Base-by-base conservation (phyloP, 192 early-diverging fungal species). In the Bifiguratus adelaidae region DNA sequence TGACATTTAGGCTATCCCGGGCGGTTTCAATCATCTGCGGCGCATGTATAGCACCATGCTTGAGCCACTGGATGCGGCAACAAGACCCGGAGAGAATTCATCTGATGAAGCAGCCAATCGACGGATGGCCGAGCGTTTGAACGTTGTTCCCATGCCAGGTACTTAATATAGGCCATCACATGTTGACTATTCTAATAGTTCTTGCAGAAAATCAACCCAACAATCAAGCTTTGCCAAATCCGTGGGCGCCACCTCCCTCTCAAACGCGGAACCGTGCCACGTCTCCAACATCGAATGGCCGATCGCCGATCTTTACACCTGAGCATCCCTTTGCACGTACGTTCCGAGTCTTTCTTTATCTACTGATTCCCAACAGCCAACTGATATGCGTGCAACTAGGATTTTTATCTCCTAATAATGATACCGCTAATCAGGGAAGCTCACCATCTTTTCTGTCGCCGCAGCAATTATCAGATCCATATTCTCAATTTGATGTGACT, bases 1-100 rank as follows among this genome's bases (percentile, higher is more conserved):
- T n/a, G n/a, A n/a, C n/a, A n/a, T n/a, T n/a, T 40, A 61, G 59
- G 72, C 74, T 41, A 63, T 80, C 35, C 78, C 78, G 9, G 78
- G 78, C 22, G 78, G 78, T 33, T 80, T 80, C 44, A 76, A 80
- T 44, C 75, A 77, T 58, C 58, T 80, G 24, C 65, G 70, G 27
- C 44, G 74, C 13, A 64, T 80, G 67, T 76, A 78, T 48, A 64
- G 61, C 30, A 68, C 62, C 23, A 36, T 80, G 23, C 72, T 12
- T n/a, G 68, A 69, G 32, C 74, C 76, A 26, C 58, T 75, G 50
- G 78, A 73, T 11, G 69, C 78, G 7, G 68, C 78, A 3, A 38
- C 59, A 27, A 51, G 49, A 30, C 37, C 63, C n/a, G 55, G 55
- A 23, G 34, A 56, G 25, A 45, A 56, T 34, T 57, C 64, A 26